These are phyloP conservation scores for Emergomyces orientalis DNA, from an alignment of 2,329 filamentous ascomycete species.

Conservation along the genomic window DNA sequence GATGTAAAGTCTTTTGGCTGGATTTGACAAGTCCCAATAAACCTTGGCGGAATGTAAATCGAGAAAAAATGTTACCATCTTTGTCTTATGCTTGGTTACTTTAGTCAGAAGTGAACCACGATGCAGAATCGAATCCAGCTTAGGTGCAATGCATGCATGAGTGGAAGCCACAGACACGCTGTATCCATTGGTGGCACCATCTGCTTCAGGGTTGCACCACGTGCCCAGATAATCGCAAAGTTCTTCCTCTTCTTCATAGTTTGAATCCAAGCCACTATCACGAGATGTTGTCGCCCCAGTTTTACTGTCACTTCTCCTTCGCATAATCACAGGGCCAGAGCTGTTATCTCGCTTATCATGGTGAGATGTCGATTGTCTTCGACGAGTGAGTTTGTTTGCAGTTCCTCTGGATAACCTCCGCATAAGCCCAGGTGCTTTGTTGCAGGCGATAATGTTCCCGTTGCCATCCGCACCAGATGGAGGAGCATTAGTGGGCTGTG, in stretches of 20 bases:
- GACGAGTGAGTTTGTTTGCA: conserved; percentile 56
- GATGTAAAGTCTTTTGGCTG: conserved; percentile 79
- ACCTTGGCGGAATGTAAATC: conserved; percentile 80
- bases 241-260: conserved; percentile 39
- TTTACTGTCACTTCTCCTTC: conserved; percentile 82
- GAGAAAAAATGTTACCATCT: conserved; percentile 64
- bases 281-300: conserved; percentile 48
- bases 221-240: conserved; percentile 36
- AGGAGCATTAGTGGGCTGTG: conserved; percentile 2
- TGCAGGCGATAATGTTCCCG: conserved; percentile 35
- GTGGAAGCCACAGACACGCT: conserved; percentile 27
- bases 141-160: conserved; percentile 46
- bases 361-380: conserved; percentile 68
- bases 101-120: conserved; percentile 72
- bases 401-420: conserved; percentile 77
- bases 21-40: conserved; percentile 70
- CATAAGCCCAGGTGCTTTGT: conserved; percentile 59
- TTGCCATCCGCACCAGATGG: conserved; percentile 43
- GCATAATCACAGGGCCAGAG: conserved; percentile 77
- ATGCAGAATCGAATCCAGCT: conserved; percentile 66
- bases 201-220: conserved; percentile 34
- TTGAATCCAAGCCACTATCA: conserved; percentile 36
- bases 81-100: conserved; percentile 71
- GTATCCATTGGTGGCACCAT: conserved; percentile 32
- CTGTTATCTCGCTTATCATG: conserved; percentile 75